A percentile compares a stretch with the other conserved stretches of the same genome.
These are phyloP conservation scores for Cadophora malorum DNA, from an alignment of 2,329 filamentous ascomycete genomes.

Conservation along the genomic window DNA sequence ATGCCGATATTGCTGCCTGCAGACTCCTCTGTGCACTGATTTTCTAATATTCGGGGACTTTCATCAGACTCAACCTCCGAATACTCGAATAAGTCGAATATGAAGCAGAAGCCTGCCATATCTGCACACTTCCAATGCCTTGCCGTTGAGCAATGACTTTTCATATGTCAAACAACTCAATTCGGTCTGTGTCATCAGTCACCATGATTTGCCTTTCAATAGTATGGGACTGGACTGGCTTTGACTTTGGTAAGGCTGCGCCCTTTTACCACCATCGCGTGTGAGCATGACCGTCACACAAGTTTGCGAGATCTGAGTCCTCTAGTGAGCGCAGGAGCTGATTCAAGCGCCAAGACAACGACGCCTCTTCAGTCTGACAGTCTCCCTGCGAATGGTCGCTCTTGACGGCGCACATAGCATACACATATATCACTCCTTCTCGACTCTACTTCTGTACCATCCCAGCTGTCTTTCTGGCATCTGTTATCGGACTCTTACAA, in stretches of 20 bases:
- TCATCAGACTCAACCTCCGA: no score
- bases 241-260: not conserved
- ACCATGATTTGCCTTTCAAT: not conserved
- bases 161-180: not conserved
- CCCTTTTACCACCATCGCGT: not conserved
- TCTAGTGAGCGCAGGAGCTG: conserved; percentile 1
- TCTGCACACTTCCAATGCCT: not conserved
- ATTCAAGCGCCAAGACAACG: not conserved
- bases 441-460: conserved; percentile 20
- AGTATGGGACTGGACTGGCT: not conserved
- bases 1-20: not conserved
- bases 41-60: not conserved
- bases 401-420: not conserved
- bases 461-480: conserved; percentile 16
- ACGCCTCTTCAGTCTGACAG: not conserved
- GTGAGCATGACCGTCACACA: conserved; percentile 3
- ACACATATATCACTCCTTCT: not conserved
- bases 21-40: not conserved
- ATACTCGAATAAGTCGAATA: no score
- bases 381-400: not conserved
- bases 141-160: not conserved
- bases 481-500: conserved; percentile 21
- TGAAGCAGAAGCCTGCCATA: not conserved
- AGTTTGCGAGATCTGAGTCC: not conserved
- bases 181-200: not conserved